A percentile compares a stretch with the other conserved stretches of the same genome.
Conservation (phyloP, 257 asterid species). For the Solanum tacnaense region DNA sequence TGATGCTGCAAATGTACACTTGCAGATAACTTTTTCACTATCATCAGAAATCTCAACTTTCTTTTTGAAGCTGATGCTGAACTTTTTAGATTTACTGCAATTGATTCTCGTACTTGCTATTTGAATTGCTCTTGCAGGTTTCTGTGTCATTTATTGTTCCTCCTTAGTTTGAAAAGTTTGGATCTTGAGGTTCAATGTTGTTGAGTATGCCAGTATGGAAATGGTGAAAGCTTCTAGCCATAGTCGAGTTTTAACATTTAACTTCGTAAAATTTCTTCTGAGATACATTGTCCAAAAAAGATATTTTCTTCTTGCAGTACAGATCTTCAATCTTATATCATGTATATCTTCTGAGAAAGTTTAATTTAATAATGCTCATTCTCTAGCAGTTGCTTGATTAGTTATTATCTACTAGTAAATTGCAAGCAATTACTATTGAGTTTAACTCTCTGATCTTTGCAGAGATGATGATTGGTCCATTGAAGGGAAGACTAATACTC, state of each 20-base stretch:
- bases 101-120: background rate
- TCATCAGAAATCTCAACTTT: background rate
- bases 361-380: background rate
- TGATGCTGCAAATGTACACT: background rate
- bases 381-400: background rate
- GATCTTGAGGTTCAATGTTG: background rate
- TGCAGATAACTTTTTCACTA: background rate
- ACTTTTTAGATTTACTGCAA: background rate
- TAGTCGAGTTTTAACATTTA: background rate
- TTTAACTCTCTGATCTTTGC: conserved; percentile 26
- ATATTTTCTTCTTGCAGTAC: background rate
- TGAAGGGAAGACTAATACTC: conserved; percentile 70
- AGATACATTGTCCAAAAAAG: background rate
- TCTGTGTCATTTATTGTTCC: background rate
- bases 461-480: conserved; percentile 92
- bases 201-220: background rate
- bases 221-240: background rate
- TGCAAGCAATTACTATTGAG: background rate
- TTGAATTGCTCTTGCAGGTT: background rate
- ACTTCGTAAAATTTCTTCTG: background rate
- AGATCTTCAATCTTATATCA: background rate
- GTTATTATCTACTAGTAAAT: background rate
- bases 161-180: background rate
- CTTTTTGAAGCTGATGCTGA: background rate
- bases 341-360: background rate